These are phyloP conservation scores for Pelargonium nanum DNA, from an alignment of 345 rosid genomes.

Conservation along the genomic window DNA sequence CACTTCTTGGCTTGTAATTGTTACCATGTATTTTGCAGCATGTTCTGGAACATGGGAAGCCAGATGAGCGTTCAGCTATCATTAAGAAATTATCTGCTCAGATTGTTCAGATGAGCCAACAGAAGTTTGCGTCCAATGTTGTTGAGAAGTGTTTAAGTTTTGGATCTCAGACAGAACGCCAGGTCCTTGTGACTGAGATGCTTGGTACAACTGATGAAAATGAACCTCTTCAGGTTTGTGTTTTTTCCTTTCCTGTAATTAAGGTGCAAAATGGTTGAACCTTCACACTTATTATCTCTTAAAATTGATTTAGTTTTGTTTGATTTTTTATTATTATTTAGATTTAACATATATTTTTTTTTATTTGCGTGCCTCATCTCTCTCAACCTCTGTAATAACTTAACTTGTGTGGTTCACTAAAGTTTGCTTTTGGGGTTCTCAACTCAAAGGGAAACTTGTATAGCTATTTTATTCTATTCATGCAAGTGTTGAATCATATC, in stretches of 20 bases:
- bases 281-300: background rate
- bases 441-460: too few relatives aligned
- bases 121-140: slow-evolving; percentile 97
- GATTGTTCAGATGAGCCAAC: slow-evolving; percentile 95
- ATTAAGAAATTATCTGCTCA: slow-evolving; percentile 69
- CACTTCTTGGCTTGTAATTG: slow-evolving; percentile 2
- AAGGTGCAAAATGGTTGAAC: background rate
- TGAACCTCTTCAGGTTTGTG: slow-evolving; percentile 92
- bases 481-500: too few relatives aligned
- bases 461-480: too few relatives aligned
- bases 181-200: slow-evolving; percentile 81
- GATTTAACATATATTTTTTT: too few relatives aligned
- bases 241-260: background rate
- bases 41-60: slow-evolving; percentile 91
- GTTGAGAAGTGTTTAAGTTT: slow-evolving; percentile 83
- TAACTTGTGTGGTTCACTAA: too few relatives aligned
- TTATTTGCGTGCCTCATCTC: too few relatives aligned
- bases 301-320: too few relatives aligned
- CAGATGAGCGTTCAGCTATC: slow-evolving; percentile 69
- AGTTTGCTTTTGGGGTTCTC: too few relatives aligned
- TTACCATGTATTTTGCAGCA: slow-evolving; percentile 39
- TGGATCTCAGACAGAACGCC: slow-evolving; percentile 68
- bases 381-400: too few relatives aligned
- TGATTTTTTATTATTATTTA: too few relatives aligned
- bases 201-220: slow-evolving; percentile 92